Evolutionary conservation across 768 basidiomycete species (phyloP), one percentile per base, ranked within the genome.

Genomic region (Tephrocybe sp.): DNA sequence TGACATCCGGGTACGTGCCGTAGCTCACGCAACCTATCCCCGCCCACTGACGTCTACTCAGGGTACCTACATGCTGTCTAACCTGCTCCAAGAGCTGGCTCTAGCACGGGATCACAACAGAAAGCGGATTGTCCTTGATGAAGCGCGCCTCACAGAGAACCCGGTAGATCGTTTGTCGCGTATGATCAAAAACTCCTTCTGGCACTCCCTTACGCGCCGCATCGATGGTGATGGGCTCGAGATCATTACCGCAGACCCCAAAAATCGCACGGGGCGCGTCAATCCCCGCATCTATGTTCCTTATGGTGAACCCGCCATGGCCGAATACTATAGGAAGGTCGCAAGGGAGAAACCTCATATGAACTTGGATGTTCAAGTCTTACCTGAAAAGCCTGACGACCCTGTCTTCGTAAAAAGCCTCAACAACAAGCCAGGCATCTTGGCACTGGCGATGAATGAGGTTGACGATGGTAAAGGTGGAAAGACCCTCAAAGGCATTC

Each of bases 11-110:
- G 90, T 93, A 67, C 57, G 81, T 67, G 8, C 51, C 30, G 34
- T 43, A 25, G 34, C 12, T 24, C 40, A 45, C 40, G 12, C 24
- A 39, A 9, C 24, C 51, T 24, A 14, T 53, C 15, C 30, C 18
- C 49, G 38, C 42, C 52, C 50, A 55, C 44, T 51, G 58, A 46
- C 56, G 23, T 45, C 45, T 21, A 56, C 14, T 21, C 64, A 95
- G 88, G 96, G 97, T 36, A 98, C 90, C n/a, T 99, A 98, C 71
- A 98, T 98, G 96, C 77, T 99, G 40, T 98, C 96, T 11, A 98
- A 98, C 70, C 82, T 99, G 21, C 79, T 99, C n/a, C 96, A 99
- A 75, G 96, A 99, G 67, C 86, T 99, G 41, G 96, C 96, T 2
- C 83, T 98, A 18, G 96, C 97, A 5, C 85, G 93, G 8, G 96